These are phyloP conservation scores for Inonotus obliquus DNA, from an alignment of 1,284 basidiomycete genomes.

Conservation along the genomic window DNA sequence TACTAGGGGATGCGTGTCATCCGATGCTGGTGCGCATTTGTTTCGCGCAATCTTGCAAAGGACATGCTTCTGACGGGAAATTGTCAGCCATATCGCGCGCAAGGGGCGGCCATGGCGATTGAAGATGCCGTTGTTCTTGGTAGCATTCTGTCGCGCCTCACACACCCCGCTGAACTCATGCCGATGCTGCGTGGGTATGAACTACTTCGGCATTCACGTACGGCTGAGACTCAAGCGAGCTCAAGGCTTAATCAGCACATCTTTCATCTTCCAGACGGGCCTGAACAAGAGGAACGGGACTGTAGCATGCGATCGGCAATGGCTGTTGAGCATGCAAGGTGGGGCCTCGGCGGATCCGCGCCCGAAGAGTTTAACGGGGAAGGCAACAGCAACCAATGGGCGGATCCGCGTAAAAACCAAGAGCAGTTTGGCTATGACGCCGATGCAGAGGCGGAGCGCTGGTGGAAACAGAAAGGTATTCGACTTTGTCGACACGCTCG, in stretches of 20 bases:
- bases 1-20: slow-evolving; percentile 50
- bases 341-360: not conserved
- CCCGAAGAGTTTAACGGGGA: slow-evolving; percentile 10
- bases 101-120: slow-evolving; percentile 34
- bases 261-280: slow-evolving; percentile 35
- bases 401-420: slow-evolving; percentile 22
- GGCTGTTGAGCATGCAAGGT: slow-evolving; percentile 14
- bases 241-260: slow-evolving; percentile 38
- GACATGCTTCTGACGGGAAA: not conserved
- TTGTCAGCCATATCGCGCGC: slow-evolving; percentile 27
- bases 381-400: slow-evolving; percentile 26
- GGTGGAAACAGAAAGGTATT: slow-evolving; percentile 23
- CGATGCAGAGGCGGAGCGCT: slow-evolving; percentile 23
- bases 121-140: slow-evolving; percentile 54
- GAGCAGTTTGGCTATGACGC: slow-evolving; percentile 26
- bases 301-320: slow-evolving; percentile 31
- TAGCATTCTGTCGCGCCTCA: slow-evolving; percentile 41
- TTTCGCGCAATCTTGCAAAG: not conserved
- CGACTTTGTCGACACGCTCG: slow-evolving; percentile 10
- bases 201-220: slow-evolving; percentile 42
- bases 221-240: slow-evolving; percentile 33
- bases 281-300: slow-evolving; percentile 38
- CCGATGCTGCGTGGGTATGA: slow-evolving; percentile 46
- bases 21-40: slow-evolving; percentile 36
- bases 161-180: slow-evolving; percentile 35